These are phyloP conservation scores for Penicillium riverlandense DNA, from an alignment of 495 filamentous ascomycete genomes.

Conservation along the genomic window DNA sequence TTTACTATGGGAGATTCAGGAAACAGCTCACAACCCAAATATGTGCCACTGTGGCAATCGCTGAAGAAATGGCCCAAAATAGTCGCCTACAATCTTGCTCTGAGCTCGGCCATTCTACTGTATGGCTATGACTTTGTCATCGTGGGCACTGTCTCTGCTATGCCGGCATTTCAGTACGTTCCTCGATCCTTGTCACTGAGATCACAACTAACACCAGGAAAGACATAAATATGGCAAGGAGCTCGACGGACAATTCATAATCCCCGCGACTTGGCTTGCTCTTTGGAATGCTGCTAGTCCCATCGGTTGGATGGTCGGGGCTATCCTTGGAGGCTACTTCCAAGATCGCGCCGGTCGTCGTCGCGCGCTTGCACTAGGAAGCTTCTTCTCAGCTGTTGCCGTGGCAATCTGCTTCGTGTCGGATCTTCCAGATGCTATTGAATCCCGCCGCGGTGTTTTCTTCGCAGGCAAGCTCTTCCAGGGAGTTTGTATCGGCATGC, in stretches of 20 bases:
- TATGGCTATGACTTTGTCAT: slow-evolving; percentile 46
- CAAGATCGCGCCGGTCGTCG: slow-evolving; percentile 38
- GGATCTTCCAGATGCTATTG: slow-evolving; percentile 19
- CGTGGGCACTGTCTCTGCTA: slow-evolving; percentile 37
- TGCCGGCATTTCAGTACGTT: slow-evolving; percentile 34
- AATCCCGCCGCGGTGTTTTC: slow-evolving; percentile 22
- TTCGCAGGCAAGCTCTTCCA: slow-evolving; percentile 29
- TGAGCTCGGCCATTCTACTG: slow-evolving; percentile 30
- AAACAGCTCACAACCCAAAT: neutral
- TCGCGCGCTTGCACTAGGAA: slow-evolving; percentile 22
- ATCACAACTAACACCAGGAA: neutral
- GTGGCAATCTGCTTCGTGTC: slow-evolving; percentile 30
- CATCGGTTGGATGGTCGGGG: slow-evolving; percentile 35
- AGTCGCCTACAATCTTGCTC: slow-evolving; percentile 20
- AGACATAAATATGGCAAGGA: slow-evolving; percentile 29
- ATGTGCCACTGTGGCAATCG: slow-evolving; percentile 13
- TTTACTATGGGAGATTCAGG: neutral
- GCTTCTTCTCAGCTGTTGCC: slow-evolving; percentile 28
- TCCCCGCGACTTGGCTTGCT: slow-evolving; percentile 39
- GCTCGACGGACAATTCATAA: slow-evolving; percentile 29
- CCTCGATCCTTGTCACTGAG: neutral
- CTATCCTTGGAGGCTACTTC: slow-evolving; percentile 26
- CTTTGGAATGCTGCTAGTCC: slow-evolving; percentile 36
- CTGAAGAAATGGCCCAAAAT: slow-evolving; percentile 16
- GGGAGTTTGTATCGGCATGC: slow-evolving; percentile 33